These are phyloP conservation scores for Beta macrorhiza DNA, from an alignment of 179 eudicot genomes.

Conservation along the genomic window DNA sequence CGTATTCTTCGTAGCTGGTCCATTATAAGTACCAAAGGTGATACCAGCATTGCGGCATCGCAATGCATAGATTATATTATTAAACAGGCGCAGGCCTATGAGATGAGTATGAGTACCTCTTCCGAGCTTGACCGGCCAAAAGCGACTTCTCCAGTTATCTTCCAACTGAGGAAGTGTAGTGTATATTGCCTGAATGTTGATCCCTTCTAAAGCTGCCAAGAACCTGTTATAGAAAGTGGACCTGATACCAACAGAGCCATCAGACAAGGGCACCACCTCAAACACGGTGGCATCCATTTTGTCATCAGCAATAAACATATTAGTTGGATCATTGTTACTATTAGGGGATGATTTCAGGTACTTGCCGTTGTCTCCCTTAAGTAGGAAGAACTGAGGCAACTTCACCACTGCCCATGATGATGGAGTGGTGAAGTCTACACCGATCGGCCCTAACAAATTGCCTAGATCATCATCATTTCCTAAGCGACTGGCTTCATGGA, in stretches of 20 bases:
- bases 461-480: too few relatives aligned
- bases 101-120: neutral
- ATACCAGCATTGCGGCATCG: neutral
- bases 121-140: neutral
- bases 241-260: neutral
- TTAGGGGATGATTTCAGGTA: too few relatives aligned
- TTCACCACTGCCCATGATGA: neutral
- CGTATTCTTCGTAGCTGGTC: neutral
- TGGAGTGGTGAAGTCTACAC: neutral
- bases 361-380: too few relatives aligned
- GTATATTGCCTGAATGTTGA: too few relatives aligned
- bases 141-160: neutral
- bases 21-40: neutral
- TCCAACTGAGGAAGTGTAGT: neutral
- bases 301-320: neutral
- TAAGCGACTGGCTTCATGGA: too few relatives aligned
- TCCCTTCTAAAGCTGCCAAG: neutral
- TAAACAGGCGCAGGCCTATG: neutral
- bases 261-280: neutral
- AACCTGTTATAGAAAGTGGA: neutral
- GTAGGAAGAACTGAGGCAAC: too few relatives aligned
- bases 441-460: too few relatives aligned
- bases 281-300: neutral
- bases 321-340: neutral
- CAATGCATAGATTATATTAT: too few relatives aligned